These are phyloP conservation scores for Ambrosia trifida DNA, from an alignment of 129 eudicot species.

Conservation along the genomic window DNA sequence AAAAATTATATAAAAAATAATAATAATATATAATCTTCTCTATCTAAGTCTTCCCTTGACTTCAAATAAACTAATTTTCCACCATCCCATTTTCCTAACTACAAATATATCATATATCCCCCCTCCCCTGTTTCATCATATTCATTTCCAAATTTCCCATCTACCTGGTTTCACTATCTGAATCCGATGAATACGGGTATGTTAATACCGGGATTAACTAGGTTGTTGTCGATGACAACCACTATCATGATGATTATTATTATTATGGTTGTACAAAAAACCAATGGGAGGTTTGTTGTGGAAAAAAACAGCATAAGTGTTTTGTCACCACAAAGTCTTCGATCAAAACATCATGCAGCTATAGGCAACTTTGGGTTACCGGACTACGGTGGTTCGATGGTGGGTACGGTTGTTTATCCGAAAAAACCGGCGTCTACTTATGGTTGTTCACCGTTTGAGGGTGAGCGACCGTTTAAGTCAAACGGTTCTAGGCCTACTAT, in stretches of 20 bases:
- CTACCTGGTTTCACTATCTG: background rate
- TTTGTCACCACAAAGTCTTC: conserved; percentile 47
- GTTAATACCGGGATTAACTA: background rate
- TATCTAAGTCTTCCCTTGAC: conserved; percentile 47
- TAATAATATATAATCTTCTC: background rate
- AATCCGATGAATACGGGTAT: background rate
- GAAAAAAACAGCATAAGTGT: conserved; percentile 83
- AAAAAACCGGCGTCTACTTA: conserved; percentile 12
- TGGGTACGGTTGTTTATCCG: conserved; percentile 78
- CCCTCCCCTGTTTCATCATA: conserved; percentile 20
- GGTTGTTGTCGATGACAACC: background rate
- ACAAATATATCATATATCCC: background rate
- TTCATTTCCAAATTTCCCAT: background rate
- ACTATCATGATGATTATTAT: conserved; percentile 1
- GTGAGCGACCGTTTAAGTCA: conserved; percentile 77
- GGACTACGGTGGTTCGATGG: conserved; percentile 89
- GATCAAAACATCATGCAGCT: conserved; percentile 78
- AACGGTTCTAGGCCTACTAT: conserved; percentile 64
- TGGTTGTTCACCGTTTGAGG: conserved; percentile 64
- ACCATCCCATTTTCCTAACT: conserved; percentile 8
- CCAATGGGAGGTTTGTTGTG: conserved; percentile 71
- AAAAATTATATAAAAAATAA: background rate
- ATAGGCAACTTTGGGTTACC: conserved; percentile 95
- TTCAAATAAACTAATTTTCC: conserved; percentile 22
- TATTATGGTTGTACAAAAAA: conserved; percentile 16